These are phyloP conservation scores for Bonnemaisonia californica DNA, from an alignment of 31 red algal species.

Conservation along the genomic window DNA sequence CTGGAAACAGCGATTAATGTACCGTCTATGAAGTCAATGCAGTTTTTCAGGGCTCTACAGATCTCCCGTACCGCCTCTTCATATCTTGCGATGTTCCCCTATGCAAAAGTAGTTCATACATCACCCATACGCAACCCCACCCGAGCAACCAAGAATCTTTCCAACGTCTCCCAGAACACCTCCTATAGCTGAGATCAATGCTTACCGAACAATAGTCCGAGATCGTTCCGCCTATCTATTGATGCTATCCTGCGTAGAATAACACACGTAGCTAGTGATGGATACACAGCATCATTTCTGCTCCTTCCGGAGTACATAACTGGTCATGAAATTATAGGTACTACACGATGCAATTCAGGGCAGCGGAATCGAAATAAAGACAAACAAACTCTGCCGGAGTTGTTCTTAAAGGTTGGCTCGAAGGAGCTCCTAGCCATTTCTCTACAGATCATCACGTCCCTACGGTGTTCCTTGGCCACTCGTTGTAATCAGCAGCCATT, in stretches of 20 bases:
- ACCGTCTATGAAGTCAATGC: neutral
- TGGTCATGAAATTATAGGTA: no score
- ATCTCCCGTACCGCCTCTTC: neutral
- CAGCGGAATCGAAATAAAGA: no score
- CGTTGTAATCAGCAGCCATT: no score
- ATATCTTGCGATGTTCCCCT: neutral
- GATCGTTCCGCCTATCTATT: neutral
- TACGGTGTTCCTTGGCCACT: no score
- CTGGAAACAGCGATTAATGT: neutral
- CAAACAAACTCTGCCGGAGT: no score
- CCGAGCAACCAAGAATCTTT: neutral
- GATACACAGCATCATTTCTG: neutral
- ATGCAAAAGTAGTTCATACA: neutral
- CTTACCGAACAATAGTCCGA: constrained; percentile 2
- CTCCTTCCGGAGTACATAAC: no score
- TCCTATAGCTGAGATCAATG: neutral
- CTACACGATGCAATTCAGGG: no score
- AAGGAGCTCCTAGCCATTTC: no score
- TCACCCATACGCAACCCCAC: neutral
- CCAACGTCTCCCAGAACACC: constrained; percentile 11
- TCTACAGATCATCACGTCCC: no score
- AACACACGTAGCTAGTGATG: neutral
- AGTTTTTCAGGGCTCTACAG: neutral
- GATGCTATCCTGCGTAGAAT: neutral
- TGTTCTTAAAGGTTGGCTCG: no score